A percentile compares a stretch with the other conserved stretches of the same genome.
Conservation (phyloP, 2,329 filamentous ascomycete species). For the Penicillium griseofulvum region DNA sequence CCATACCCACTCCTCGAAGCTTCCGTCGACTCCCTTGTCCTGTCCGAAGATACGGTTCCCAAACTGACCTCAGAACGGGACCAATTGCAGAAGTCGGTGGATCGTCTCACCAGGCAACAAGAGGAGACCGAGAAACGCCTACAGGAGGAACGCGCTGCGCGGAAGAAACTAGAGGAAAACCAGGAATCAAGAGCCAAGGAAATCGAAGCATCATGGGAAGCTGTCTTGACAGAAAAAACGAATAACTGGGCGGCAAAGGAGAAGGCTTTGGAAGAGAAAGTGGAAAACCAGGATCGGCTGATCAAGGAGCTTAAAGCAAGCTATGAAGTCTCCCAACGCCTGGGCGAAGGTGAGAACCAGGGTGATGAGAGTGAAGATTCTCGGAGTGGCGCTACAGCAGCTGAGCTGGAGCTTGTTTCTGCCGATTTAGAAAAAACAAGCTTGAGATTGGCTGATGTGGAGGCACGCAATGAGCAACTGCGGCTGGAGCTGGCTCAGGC, state of each 20-base stretch:
- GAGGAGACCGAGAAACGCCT: constrained; percentile 78
- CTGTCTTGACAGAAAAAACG: constrained; percentile 86
- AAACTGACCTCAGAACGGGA: constrained; percentile 86
- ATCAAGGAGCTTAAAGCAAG: constrained; percentile 94
- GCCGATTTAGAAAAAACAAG: constrained; percentile 90
- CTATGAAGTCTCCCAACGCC: constrained; percentile 90
- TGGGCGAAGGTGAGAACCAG: constrained; percentile 67
- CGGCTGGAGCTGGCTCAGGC: constrained; percentile 86
- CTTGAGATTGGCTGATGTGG: constrained; percentile 80
- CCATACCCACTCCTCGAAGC: constrained; percentile 95
- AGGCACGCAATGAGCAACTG: constrained; percentile 91
- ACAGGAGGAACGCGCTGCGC: constrained; percentile 70
- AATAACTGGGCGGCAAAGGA: constrained; percentile 97
- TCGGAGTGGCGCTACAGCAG: constrained; percentile 70
- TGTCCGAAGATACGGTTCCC: constrained; percentile 88
- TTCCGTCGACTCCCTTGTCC: constrained; percentile 87
- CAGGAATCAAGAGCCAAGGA: constrained; percentile 82
- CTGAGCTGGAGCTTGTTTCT: constrained; percentile 89
- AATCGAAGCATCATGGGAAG: constrained; percentile 84
- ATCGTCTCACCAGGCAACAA: constrained; percentile 72
- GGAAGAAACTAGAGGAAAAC: constrained; percentile 72
- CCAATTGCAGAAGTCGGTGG: constrained; percentile 75
- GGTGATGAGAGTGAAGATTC: constrained; percentile 63
- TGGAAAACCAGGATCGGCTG: constrained; percentile 88
- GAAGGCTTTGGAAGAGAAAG: constrained; percentile 83